Percentiles rank a stretch among this genome's conserved stretches.
These are phyloP conservation scores for Sarocladium oryzae DNA, from an alignment of 2,329 filamentous ascomycete genomes.

Conservation along the genomic window DNA sequence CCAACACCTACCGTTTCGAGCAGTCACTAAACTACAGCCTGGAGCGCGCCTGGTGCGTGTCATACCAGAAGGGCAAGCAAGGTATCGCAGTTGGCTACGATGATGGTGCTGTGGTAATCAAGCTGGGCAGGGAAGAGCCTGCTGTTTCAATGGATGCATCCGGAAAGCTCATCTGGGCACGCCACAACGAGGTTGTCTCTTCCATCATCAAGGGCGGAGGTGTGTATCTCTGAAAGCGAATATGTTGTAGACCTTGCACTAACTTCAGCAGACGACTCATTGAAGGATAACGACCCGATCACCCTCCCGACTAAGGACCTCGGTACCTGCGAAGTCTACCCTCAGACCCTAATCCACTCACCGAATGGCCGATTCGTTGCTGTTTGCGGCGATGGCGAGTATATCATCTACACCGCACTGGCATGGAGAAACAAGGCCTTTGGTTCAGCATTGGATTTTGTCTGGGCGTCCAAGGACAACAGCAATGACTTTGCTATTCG, in stretches of 20 bases:
- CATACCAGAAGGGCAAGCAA: constrained; percentile 90
- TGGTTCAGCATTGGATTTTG: constrained; percentile 90
- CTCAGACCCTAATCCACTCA: constrained; percentile 90
- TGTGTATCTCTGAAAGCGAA: constrained; percentile 21
- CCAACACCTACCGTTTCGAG: constrained; percentile 93
- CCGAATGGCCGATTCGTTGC: constrained; percentile 83
- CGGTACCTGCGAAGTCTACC: constrained; percentile 93
- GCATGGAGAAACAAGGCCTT: constrained; percentile 98
- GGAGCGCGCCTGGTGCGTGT: constrained; percentile 95
- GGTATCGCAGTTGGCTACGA: constrained; percentile 95
- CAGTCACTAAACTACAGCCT: constrained; percentile 94
- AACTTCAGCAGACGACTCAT: constrained; percentile 52
- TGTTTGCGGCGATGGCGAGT: constrained; percentile 89
- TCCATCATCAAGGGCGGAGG: constrained; percentile 87
- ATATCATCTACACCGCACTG: constrained; percentile 96
- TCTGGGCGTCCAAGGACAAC: constrained; percentile 94
- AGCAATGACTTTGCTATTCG: constrained; percentile 98
- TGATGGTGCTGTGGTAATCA: constrained; percentile 94
- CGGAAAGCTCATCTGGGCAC: constrained; percentile 93
- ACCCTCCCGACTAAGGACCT: constrained; percentile 87
- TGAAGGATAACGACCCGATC: constrained; percentile 88
- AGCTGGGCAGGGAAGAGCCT: constrained; percentile 94
- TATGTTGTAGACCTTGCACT: constrained; percentile 15
- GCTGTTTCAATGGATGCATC: constrained; percentile 96
- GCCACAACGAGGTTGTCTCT: constrained; percentile 90